Conservation (phyloP, 176 grass and related monocot genomes). For the Oryza glumipatula region DNA sequence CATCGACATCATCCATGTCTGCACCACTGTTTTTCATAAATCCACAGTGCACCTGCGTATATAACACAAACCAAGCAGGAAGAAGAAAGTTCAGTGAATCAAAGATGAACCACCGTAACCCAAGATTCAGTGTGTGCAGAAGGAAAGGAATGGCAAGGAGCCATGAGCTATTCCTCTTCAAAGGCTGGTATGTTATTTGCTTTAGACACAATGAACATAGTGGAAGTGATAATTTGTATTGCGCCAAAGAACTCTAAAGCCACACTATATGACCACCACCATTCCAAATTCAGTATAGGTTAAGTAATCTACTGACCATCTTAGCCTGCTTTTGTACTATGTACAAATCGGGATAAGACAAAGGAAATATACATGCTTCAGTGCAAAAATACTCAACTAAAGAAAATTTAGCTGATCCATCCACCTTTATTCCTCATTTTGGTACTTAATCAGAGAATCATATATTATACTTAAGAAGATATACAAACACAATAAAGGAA, state of each 20-base stretch:
- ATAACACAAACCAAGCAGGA: constrained; percentile 16
- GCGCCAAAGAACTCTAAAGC: neutral
- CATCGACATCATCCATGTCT: constrained; percentile 76
- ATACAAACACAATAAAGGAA: neutral
- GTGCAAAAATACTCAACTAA: neutral
- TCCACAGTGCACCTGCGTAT: constrained; percentile 88
- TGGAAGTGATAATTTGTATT: neutral
- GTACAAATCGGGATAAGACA: neutral
- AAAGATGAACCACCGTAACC: neutral
- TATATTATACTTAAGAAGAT: neutral
- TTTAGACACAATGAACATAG: constrained; percentile 14
- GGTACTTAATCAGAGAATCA: neutral
- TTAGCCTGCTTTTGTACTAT: neutral
- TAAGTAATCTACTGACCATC: neutral
- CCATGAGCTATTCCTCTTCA: neutral
- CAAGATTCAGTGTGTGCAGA: neutral
- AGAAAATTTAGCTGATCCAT: neutral
- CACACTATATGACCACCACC: neutral
- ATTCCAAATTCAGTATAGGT: neutral
- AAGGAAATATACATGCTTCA: neutral
- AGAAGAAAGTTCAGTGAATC: neutral
- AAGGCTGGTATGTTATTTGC: neutral
- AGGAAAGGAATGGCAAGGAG: neutral
- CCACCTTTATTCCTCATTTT: neutral
- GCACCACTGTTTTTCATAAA: constrained; percentile 90